Evolutionary conservation across 2,329 filamentous ascomycete genomes (phyloP).

Genomic region (Fusarium robinianum): DNA sequence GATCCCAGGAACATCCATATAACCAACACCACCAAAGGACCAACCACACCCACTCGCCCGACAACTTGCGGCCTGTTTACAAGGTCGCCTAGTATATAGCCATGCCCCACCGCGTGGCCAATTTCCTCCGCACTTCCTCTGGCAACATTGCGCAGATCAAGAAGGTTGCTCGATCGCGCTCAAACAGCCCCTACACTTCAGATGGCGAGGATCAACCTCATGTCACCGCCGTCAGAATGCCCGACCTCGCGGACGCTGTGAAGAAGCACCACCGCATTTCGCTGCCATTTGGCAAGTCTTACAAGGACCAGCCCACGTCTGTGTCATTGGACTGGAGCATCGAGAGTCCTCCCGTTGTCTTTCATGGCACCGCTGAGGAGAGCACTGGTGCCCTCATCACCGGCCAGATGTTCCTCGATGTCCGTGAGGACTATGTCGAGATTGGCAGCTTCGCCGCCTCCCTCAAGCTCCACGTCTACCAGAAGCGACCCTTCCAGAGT

Average conservation of each 20-base stretch:
- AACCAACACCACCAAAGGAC: slow-evolving; percentile 12
- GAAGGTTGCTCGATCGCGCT: slow-evolving; percentile 42
- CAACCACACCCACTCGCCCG: slow-evolving; percentile 5
- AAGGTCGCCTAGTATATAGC: slow-evolving; percentile 33
- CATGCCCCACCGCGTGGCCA: slow-evolving; percentile 63
- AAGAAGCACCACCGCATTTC: slow-evolving; percentile 51
- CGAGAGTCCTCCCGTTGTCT: slow-evolving; percentile 84
- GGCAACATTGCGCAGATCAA: slow-evolving; percentile 59
- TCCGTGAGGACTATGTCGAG: slow-evolving; percentile 68
- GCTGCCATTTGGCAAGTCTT: slow-evolving; percentile 49
- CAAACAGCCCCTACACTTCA: slow-evolving; percentile 42
- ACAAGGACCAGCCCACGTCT: slow-evolving; percentile 48
- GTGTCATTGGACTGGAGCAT: slow-evolving; percentile 62
- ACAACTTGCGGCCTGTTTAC: slow-evolving; percentile 17
- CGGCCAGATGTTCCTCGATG: slow-evolving; percentile 75
- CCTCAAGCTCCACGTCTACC: slow-evolving; percentile 70
- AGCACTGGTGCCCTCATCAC: slow-evolving; percentile 87
- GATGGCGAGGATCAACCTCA: slow-evolving; percentile 43
- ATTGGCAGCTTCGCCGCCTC: slow-evolving; percentile 74
- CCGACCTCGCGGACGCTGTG: slow-evolving; percentile 44
- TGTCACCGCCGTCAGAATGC: slow-evolving; percentile 43
- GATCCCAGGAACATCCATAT: slow-evolving; percentile 4
- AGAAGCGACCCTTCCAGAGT: slow-evolving; percentile 79
- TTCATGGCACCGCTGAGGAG: slow-evolving; percentile 74
- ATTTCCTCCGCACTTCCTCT: slow-evolving; percentile 61